phyloP scores from a whole-genome alignment of 805 yeast genomes.

The Debaryomyces castellii region DNA sequence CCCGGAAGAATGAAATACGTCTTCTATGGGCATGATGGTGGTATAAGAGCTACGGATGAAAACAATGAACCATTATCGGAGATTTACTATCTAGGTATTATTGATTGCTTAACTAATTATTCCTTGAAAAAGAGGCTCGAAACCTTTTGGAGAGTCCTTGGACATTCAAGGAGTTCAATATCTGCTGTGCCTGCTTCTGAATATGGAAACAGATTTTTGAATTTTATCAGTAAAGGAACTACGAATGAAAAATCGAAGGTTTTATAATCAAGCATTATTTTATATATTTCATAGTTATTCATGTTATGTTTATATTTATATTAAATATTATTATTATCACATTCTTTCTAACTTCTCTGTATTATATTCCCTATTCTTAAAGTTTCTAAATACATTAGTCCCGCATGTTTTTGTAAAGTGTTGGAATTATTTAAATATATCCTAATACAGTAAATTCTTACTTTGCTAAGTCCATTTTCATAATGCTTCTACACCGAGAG shows the following conservation, averaged over 20 bases:
- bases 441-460: no score
- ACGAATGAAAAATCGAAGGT: constrained; percentile 11
- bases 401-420: no score
- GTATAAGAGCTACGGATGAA: constrained; percentile 71
- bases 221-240: constrained; percentile 53
- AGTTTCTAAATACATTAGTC: no score
- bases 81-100: constrained; percentile 88
- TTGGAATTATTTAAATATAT: no score
- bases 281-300: neutral
- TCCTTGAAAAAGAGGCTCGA: constrained; percentile 74
- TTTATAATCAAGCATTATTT: neutral
- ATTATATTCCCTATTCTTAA: no score
- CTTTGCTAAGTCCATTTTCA: no score
- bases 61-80: constrained; percentile 59
- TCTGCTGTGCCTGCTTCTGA: constrained; percentile 90
- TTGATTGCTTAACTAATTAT: constrained; percentile 87
- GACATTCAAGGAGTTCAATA: constrained; percentile 65
- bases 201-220: constrained; percentile 82
- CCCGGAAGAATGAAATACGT: constrained; percentile 51
- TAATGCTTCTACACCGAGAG: no score
- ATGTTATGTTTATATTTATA: neutral
- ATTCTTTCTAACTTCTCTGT: no score
- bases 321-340: neutral
- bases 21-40: constrained; percentile 82
- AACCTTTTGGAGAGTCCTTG: constrained; percentile 78